Evolutionary conservation across 495 filamentous ascomycete species (phyloP), one percentile per base, ranked within the genome.

Genomic region (Neurospora sp.): DNA sequence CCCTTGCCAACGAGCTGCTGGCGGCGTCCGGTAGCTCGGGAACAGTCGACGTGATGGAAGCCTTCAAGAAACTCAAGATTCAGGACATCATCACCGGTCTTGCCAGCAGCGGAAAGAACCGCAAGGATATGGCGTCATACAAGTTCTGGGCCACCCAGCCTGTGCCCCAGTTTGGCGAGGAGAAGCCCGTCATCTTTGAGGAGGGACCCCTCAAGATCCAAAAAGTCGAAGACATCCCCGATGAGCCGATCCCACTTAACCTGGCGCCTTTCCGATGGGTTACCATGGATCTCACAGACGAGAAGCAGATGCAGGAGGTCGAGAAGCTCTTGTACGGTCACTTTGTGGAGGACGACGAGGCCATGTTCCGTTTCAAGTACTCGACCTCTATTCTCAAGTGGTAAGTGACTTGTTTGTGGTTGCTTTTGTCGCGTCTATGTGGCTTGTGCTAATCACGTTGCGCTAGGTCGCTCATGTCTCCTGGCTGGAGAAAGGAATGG

Each of bases 71-170:
- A 71, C 83, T 97, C 79, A 90, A 89, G 73, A 82, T 97, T 14
- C 86, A 90, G 70, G 92, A 97, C 69, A 83, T 97, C 74, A 83
- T 97, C 82, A 97, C 94, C 1, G 94, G 94, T 7, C 83, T 97
- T 73, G 86, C 88, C 14, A 80, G 84, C 5, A 89, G 89, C 46
- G 92, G 91, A 5, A 96, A 96, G 86, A 96, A 96, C 77, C 88
- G 89, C 75, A 97, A 97, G 82, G 95, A 98, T 76, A 97, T 97
- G 93, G 94, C 89, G 5, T 91, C 90, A 39, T 97, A 98, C 86
- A 97, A 96, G 81, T 99, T 99, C 82, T 99, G 96, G 96, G 89
- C 92, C 79, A 98, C 96, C 41, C 96, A 99, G 80, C 96, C 96
- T 0, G 96, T 99, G 39, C 92, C 93, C 11, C 89, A 90, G 71